Conservation (phyloP, 345 rosid genomes). For the Lagerstroemia speciosa region DNA sequence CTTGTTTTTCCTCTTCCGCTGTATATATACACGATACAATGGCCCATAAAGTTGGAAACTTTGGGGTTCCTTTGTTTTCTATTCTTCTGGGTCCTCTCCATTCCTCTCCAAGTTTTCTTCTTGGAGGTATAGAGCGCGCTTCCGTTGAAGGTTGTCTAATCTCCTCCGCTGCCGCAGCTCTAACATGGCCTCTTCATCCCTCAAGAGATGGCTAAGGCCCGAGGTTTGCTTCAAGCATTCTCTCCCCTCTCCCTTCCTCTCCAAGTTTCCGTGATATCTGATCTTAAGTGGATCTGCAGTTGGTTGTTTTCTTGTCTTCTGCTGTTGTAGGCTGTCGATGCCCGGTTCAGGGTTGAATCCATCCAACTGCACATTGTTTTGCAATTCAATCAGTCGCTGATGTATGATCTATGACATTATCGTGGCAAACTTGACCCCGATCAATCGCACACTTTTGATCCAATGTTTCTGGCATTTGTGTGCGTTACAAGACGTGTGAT, state of each 20-base stretch:
- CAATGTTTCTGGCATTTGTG: neutral
- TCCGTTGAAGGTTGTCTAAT: neutral
- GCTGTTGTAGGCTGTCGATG: too few species aligned
- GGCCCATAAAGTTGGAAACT: conserved; percentile 4
- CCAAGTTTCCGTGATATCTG: too few species aligned
- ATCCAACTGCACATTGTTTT: neutral
- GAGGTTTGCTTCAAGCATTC: conserved; percentile 10
- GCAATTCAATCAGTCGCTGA: too few species aligned
- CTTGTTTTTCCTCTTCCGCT: neutral
- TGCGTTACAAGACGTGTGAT: too few species aligned
- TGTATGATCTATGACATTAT: too few species aligned
- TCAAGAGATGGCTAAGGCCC: conserved; percentile 22
- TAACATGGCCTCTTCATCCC: conserved; percentile 6
- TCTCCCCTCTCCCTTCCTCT: neutral
- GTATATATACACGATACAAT: neutral
- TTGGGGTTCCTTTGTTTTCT: neutral
- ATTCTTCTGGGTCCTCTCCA: neutral
- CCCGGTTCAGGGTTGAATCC: too few species aligned
- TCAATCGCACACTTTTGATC: neutral
- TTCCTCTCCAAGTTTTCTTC: conserved; percentile 11
- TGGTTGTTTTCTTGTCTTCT: neutral
- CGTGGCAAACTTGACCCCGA: too few species aligned
- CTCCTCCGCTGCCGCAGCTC: neutral
- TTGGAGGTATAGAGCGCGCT: conserved; percentile 6
- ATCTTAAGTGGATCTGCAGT: neutral